Conservation (phyloP, 768 basidiomycete genomes). For the Suillus subaureus region DNA sequence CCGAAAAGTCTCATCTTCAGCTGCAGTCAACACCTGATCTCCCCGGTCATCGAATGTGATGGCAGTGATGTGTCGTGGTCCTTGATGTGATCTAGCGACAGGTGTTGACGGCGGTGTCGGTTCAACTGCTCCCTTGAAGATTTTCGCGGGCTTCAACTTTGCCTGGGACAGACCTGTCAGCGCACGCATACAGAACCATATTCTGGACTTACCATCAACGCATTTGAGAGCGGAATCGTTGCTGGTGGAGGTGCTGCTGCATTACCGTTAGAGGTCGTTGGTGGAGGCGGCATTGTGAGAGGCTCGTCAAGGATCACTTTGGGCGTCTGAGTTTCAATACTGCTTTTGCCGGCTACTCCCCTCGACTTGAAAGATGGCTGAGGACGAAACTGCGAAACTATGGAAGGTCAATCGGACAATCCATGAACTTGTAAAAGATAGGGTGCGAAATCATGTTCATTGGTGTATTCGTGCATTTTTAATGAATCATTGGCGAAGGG, state of each 20-base stretch:
- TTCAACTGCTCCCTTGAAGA: conserved; percentile 82
- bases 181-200: neutral
- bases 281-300: conserved; percentile 41
- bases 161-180: conserved; percentile 39
- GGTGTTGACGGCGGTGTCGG: conserved; percentile 50
- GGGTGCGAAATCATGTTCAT: conserved; percentile 55
- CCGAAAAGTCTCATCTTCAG: conserved; percentile 90
- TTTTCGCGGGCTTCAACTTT: conserved; percentile 85
- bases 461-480: neutral
- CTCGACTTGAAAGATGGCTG: conserved; percentile 52
- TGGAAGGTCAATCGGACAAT: conserved; percentile 97
- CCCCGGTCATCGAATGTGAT: conserved; percentile 92
- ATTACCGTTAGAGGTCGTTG: conserved; percentile 37
- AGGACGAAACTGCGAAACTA: conserved; percentile 84
- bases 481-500: conserved; percentile 53
- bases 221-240: conserved; percentile 48
- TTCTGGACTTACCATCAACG: conserved; percentile 48
- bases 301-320: conserved; percentile 11
- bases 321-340: conserved; percentile 61
- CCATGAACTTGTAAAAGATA: conserved; percentile 93
- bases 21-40: conserved; percentile 82
- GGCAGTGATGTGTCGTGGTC: conserved; percentile 79
- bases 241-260: conserved; percentile 29
- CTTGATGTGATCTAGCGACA: conserved; percentile 40
- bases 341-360: conserved; percentile 26